Base-by-base conservation (phyloP, 2,329 filamentous ascomycete genomes). In the Alternaria atra region DNA sequence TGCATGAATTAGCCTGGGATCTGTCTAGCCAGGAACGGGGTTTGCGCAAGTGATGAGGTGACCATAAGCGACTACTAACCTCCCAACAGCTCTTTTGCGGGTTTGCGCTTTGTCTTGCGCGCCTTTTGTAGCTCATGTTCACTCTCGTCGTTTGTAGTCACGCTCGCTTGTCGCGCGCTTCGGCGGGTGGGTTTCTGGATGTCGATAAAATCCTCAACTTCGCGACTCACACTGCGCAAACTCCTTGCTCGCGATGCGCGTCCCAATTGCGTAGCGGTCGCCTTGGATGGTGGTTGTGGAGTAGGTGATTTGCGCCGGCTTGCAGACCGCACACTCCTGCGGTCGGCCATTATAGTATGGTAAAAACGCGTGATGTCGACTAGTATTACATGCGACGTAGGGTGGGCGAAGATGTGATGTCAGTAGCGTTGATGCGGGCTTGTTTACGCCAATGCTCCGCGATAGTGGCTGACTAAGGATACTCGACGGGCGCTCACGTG, bases 191-290 rank as follows among this genome's bases (percentile, higher is more conserved):
- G 57, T 37, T 72, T 75, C 27, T 61, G 56, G 20, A 63, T 52
- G 20, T 73, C 61, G 20, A 60, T 20, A 9, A 60, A 52, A 23
- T 66, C 60, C 12, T 73, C 73, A 5, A 77, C 55, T 44, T 81
- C 80, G 57, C 73, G 77, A 67, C 80, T 82, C 52, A 74, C 75
- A 68, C 79, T 81, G 66, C 80, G 75, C 46, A 78, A 73, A 25
- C 61, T 66, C 44, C 79, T 71, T 27, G 66, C 64, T 40, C 69
- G 73, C 63, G 73, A 58, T 58, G 63, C 64, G 63, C 70, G 74
- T 60, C 53, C 70, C 23, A 65, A 42, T 52, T 66, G 69, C 5
- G 66, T 61, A 13, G 64, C 59, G 43, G 63, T 63, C 39, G 62
- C 55, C 54, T 69, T 63, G 37, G 71, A 61, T 9, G 64, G 60